phyloP scores from a whole-genome alignment of 1,284 basidiomycete species.

The Irpex sp. region DNA sequence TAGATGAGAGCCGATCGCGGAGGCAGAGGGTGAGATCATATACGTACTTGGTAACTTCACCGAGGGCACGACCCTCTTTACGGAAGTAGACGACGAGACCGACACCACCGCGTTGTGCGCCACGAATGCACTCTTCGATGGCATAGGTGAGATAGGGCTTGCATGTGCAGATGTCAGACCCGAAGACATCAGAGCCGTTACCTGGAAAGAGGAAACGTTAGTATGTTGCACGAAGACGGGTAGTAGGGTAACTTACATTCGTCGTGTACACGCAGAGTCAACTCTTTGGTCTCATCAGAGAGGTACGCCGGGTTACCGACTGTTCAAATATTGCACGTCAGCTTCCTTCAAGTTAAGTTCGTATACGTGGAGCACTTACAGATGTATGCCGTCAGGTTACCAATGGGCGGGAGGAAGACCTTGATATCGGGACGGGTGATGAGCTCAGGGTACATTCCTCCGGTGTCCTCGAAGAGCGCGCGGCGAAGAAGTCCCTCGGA shows the following conservation, averaged over 20 bases:
- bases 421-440: slow-evolving; percentile 95
- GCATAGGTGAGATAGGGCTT: slow-evolving; percentile 92
- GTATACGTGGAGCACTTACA: slow-evolving; percentile 43
- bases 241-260: slow-evolving; percentile 60
- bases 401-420: slow-evolving; percentile 93
- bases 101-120: slow-evolving; percentile 85
- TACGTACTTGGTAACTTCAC: slow-evolving; percentile 85
- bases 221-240: neutral
- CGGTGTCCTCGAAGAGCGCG: slow-evolving; percentile 91
- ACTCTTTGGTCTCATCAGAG: slow-evolving; percentile 76
- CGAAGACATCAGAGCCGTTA: slow-evolving; percentile 85
- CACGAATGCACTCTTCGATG: slow-evolving; percentile 89
- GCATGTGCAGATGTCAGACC: slow-evolving; percentile 94
- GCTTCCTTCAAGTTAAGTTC: neutral
- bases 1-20: neutral
- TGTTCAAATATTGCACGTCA: slow-evolving; percentile 23
- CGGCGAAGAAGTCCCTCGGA: slow-evolving; percentile 84
- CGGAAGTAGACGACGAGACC: slow-evolving; percentile 94
- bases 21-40: neutral
- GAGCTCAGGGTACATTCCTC: slow-evolving; percentile 96
- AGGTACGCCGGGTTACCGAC: slow-evolving; percentile 83
- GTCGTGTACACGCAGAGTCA: slow-evolving; percentile 92
- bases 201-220: slow-evolving; percentile 33
- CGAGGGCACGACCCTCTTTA: slow-evolving; percentile 89
- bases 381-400: slow-evolving; percentile 90